A percentile compares a stretch with the other conserved stretches of the same genome.
phyloP scores from a whole-genome alignment of 208 protist species.

The Wallacemonas rigidus region DNA sequence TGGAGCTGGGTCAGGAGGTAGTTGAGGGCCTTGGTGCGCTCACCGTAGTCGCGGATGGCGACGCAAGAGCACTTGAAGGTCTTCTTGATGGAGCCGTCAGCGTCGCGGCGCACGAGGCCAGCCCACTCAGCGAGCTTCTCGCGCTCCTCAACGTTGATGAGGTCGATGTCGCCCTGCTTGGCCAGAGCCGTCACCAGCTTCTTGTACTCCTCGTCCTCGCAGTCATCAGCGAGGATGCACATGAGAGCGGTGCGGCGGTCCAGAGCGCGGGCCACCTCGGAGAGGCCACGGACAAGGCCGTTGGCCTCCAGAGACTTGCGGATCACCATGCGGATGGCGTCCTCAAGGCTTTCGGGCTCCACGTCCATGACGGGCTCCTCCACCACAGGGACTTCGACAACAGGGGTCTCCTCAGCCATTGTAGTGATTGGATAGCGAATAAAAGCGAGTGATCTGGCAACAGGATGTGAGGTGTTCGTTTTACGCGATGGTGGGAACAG shows the following conservation, averaged over 20 bases:
- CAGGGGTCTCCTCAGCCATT: slow-evolving; percentile 87
- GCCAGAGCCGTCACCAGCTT: slow-evolving; percentile 86
- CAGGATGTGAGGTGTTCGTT: slow-evolving; percentile 2
- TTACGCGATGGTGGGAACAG: slow-evolving; percentile 11
- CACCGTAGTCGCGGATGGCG: slow-evolving; percentile 88
- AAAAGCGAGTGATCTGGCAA: slow-evolving; percentile 14
- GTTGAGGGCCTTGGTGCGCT: slow-evolving; percentile 82
- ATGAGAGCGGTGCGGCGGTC: slow-evolving; percentile 86
- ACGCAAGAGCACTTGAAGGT: slow-evolving; percentile 89
- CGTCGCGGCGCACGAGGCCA: slow-evolving; percentile 59
- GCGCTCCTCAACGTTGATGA: slow-evolving; percentile 87
- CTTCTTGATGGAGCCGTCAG: slow-evolving; percentile 72
- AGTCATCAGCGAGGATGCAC: slow-evolving; percentile 90
- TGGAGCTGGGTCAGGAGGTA: slow-evolving; percentile 80
- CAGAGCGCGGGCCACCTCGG: slow-evolving; percentile 83
- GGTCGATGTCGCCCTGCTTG: slow-evolving; percentile 82
- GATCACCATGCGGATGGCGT: slow-evolving; percentile 88
- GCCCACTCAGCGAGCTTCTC: slow-evolving; percentile 87
- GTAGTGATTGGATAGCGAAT: slow-evolving; percentile 20
- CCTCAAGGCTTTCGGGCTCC: slow-evolving; percentile 74
- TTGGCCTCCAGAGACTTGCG: slow-evolving; percentile 86
- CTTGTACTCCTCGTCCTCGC: slow-evolving; percentile 93
- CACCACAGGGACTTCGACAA: slow-evolving; percentile 65
- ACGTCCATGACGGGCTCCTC: slow-evolving; percentile 62
- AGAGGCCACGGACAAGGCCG: slow-evolving; percentile 88